Base-by-base conservation (phyloP, 495 filamentous ascomycete species). In the Rostrohypoxylon terebratum region DNA sequence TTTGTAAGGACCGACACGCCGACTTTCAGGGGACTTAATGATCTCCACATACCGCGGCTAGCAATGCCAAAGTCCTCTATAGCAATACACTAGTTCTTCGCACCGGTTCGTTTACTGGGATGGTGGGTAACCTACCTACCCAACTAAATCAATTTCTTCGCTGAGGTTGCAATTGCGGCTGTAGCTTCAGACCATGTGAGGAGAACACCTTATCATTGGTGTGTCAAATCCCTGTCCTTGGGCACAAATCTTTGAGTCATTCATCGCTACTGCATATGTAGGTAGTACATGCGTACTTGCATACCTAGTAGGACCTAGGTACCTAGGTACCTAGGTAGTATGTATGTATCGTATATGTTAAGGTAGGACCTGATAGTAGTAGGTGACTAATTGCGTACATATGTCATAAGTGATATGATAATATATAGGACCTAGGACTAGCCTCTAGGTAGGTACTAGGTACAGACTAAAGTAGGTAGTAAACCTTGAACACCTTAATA, bases 111-210 rank as follows among this genome's bases (percentile, higher is more conserved):
- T 63, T 54, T 64, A 54, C 25, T 21, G 16, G 50, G 54, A 28
- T 16, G 38, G 48, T 55, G 61, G 50, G 36, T 45, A 44, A 55
- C 31, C 5, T 9, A 23, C 36, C n/a, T 33, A 55, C 28, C 18
- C 50, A 50, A 33, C 51, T 65, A 58, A 45, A 45, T 31, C 36
- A 51, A 34, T 47, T 23, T 47, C 51, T 21, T 28, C 47, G 63
- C 28, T 31, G n/a, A 50, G 45, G 40, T 28, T 66, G 14, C 53
- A 33, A 44, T 40, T 44, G 51, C 28, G 55, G 55, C 36, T 50
- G 59, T 50, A 36, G 59, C 28, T n/a, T 34, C 31, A 55, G 23
- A 47, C 16, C 40, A 38, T 10, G n/a, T n/a, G n/a, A n/a, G n/a
- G 11, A 33, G 28, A 4, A 7, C 28, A 11, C 4, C 14, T 60